A percentile compares a stretch with the other conserved stretches of the same genome.
Conservation (phyloP, 495 filamentous ascomycete species). For the Tuber borchii region DNA sequence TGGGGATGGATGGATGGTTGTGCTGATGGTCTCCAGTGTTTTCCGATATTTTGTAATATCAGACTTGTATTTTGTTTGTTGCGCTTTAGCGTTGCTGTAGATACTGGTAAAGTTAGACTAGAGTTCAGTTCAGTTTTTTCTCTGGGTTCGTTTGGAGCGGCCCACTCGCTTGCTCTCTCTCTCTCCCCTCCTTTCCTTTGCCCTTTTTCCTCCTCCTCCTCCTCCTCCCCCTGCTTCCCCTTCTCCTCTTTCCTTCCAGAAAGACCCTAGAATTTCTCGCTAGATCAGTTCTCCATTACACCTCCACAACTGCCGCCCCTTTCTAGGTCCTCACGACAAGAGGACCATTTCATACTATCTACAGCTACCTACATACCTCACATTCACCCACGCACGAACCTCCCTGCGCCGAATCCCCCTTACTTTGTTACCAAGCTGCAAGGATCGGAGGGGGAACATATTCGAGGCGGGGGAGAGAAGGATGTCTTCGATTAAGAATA, state of each 20-base stretch:
- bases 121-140: background rate
- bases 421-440: slow-evolving; percentile 10
- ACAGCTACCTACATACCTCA: slow-evolving; percentile 13
- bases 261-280: background rate
- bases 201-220: background rate
- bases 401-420: background rate
- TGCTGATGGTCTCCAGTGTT: slow-evolving; percentile 35
- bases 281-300: background rate
- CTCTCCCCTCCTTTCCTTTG: background rate
- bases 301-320: background rate
- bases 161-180: background rate
- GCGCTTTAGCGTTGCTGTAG: background rate
- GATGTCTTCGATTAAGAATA: slow-evolving; percentile 54
- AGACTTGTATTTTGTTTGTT: background rate
- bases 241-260: background rate
- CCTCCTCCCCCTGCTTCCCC: background rate
- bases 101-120: too few relatives aligned
- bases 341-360: background rate
- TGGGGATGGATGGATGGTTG: background rate
- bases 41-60: slow-evolving; percentile 32
- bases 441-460: slow-evolving; percentile 1
- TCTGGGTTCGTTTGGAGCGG: background rate
- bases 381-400: slow-evolving; percentile 14
- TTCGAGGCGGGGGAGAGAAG: slow-evolving; percentile 13
- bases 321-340: background rate